Conservation (phyloP, 2,329 filamentous ascomycete species). For the Arthrobotrys entomopaga region DNA sequence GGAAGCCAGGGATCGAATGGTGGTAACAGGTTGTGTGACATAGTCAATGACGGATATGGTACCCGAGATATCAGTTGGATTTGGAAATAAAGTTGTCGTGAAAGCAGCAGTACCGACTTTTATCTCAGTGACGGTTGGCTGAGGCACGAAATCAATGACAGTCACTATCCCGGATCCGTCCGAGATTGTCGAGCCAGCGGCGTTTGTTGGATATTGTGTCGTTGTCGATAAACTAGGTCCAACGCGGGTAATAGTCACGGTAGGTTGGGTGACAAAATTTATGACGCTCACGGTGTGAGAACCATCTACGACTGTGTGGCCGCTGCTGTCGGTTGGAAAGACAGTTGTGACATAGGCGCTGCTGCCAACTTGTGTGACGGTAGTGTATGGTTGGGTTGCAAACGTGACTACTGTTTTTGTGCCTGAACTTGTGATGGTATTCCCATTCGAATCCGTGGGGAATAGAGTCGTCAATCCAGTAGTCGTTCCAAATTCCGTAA, state of each 20-base stretch:
- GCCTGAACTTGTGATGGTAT: not conserved
- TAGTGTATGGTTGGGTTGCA: not conserved
- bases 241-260: too few relatives aligned
- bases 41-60: conserved; percentile 10
- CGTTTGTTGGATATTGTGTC: not conserved
- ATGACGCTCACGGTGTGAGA: too few relatives aligned
- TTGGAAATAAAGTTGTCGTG: not conserved
- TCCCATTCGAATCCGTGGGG: too few relatives aligned
- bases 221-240: too few relatives aligned
- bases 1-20: not conserved
- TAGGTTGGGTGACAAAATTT: too few relatives aligned
- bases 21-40: conserved; percentile 4
- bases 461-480: too few relatives aligned
- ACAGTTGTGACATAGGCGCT: not conserved
- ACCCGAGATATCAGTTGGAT: not conserved
- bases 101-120: not conserved
- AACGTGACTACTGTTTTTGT: not conserved
- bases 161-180: not conserved
- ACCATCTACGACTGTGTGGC: not conserved
- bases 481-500: too few relatives aligned
- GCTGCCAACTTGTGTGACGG: not conserved
- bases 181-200: not conserved
- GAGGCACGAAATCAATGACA: conserved; percentile 8
- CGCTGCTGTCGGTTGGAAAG: not conserved
- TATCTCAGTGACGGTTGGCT: not conserved